These are phyloP conservation scores for Colletotrichum navitas DNA, from an alignment of 2,329 filamentous ascomycete genomes.

Conservation along the genomic window DNA sequence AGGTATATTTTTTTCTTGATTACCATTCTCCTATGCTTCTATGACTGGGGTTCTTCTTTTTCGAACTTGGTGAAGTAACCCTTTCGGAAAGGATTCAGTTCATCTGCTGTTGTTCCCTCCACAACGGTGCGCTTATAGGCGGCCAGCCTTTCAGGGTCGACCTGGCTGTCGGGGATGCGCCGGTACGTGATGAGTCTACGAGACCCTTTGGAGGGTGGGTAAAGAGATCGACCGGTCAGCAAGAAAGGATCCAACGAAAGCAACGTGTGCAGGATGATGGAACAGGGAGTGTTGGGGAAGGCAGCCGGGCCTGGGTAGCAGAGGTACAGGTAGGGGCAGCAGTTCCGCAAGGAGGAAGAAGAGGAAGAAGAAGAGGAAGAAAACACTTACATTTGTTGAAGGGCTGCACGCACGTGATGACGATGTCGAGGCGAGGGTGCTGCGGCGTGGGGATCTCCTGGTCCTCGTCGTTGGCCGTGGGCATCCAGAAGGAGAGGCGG, in stretches of 20 bases:
- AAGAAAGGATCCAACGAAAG: constrained; percentile 5
- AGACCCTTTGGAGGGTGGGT: constrained; percentile 72
- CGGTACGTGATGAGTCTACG: constrained; percentile 89
- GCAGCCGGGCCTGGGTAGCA: not conserved
- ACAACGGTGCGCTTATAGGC: constrained; percentile 47
- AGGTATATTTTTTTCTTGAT: not conserved
- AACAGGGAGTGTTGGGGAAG: not conserved
- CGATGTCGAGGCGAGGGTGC: constrained; percentile 80
- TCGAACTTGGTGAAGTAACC: constrained; percentile 70
- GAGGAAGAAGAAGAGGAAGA: not conserved
- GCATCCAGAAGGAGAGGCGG: constrained; percentile 96
- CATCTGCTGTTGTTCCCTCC: constrained; percentile 66
- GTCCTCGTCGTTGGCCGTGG: constrained; percentile 84
- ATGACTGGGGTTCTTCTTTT: constrained; percentile 45
- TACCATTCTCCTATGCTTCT: constrained; percentile 2
- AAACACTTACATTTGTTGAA: constrained; percentile 85
- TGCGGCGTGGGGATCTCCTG: constrained; percentile 81
- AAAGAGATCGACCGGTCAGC: constrained; percentile 36
- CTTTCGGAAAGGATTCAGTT: constrained; percentile 71
- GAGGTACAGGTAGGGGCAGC: not conserved
- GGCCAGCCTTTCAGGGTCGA: constrained; percentile 60
- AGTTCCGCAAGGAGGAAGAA: not conserved
- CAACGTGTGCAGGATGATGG: not conserved
- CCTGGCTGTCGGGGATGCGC: constrained; percentile 71
- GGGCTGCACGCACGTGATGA: constrained; percentile 83